phyloP scores from a whole-genome alignment of 495 filamentous ascomycete genomes.

The Articulospora tetracladia region DNA sequence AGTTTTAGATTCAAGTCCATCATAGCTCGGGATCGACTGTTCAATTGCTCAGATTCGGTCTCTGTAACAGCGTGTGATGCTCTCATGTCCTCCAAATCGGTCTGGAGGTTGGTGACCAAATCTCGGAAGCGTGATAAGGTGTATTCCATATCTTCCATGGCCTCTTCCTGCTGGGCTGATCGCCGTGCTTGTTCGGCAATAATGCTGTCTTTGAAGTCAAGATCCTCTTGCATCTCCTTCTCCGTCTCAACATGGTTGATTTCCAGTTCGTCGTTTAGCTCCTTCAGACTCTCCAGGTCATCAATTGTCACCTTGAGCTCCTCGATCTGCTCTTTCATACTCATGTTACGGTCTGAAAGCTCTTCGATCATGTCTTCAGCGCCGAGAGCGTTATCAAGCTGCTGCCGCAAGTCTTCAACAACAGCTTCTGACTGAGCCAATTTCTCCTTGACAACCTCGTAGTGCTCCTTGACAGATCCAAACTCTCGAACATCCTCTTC shows the following conservation, averaged over 20 bases:
- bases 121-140: slow-evolving; percentile 84
- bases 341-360: slow-evolving; percentile 79
- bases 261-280: slow-evolving; percentile 91
- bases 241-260: slow-evolving; percentile 88
- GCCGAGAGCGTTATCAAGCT: slow-evolving; percentile 81
- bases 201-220: slow-evolving; percentile 75
- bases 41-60: slow-evolving; percentile 83
- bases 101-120: slow-evolving; percentile 80
- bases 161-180: slow-evolving; percentile 62
- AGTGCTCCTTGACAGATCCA: slow-evolving; percentile 64
- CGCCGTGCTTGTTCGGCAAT: slow-evolving; percentile 73
- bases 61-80: slow-evolving; percentile 90
- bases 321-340: slow-evolving; percentile 75
- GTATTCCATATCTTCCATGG: slow-evolving; percentile 84
- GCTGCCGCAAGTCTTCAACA: slow-evolving; percentile 83
- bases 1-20: slow-evolving; percentile 94
- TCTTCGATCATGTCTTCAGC: slow-evolving; percentile 94
- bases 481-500: slow-evolving; percentile 76
- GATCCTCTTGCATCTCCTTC: slow-evolving; percentile 90
- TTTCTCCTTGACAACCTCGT: slow-evolving; percentile 65
- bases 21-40: slow-evolving; percentile 82
- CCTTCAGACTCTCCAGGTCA: slow-evolving; percentile 81
- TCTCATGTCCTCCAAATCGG: slow-evolving; percentile 85
- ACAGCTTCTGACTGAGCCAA: slow-evolving; percentile 68
- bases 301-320: slow-evolving; percentile 77